Evolutionary conservation across 1,284 basidiomycete species (phyloP).

Genomic region (Cutaneotrichosporon arboriforme): DNA sequence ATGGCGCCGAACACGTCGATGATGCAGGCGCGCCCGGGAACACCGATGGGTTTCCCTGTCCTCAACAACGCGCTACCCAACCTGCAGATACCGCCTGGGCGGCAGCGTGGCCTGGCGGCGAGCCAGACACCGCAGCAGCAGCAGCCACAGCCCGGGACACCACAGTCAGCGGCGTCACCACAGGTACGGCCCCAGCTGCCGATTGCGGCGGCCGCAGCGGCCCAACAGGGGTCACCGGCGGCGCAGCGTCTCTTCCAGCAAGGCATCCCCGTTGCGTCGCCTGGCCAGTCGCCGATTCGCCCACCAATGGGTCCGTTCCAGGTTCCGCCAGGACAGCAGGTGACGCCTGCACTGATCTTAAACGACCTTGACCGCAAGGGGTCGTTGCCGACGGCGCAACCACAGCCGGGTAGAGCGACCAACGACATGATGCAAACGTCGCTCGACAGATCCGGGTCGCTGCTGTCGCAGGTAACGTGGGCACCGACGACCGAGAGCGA

Average conservation of each 20-base stretch:
- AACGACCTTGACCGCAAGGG: slow-evolving; percentile 17
- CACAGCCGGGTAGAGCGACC: slow-evolving; percentile 11
- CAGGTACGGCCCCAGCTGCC: slow-evolving; percentile 17
- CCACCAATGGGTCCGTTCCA: slow-evolving; percentile 9
- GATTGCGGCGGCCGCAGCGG: slow-evolving; percentile 2
- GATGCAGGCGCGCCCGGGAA: slow-evolving; percentile 12
- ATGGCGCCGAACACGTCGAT: slow-evolving; percentile 12
- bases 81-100: slow-evolving; percentile 36
- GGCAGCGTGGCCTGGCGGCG: slow-evolving; percentile 24
- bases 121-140: slow-evolving; percentile 2
- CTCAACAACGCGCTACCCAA: slow-evolving; percentile 19
- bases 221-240: slow-evolving; percentile 1
- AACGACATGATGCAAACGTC: slow-evolving; percentile 9
- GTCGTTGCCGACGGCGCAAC: slow-evolving; percentile 13
- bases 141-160: slow-evolving; percentile 3
- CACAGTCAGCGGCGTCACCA: slow-evolving; percentile 15
- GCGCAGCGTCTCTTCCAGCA: slow-evolving; percentile 30
- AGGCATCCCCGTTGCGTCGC: slow-evolving; percentile 29
- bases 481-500: slow-evolving; percentile 31
- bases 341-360: slow-evolving; percentile 17
- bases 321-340: slow-evolving; percentile 9
- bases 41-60: slow-evolving; percentile 13
- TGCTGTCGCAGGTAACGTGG: slow-evolving; percentile 26
- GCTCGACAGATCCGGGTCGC: slow-evolving; percentile 23
- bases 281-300: slow-evolving; percentile 5